Base-by-base conservation (phyloP, 805 yeast genomes). In the Kuraishia cidri region DNA sequence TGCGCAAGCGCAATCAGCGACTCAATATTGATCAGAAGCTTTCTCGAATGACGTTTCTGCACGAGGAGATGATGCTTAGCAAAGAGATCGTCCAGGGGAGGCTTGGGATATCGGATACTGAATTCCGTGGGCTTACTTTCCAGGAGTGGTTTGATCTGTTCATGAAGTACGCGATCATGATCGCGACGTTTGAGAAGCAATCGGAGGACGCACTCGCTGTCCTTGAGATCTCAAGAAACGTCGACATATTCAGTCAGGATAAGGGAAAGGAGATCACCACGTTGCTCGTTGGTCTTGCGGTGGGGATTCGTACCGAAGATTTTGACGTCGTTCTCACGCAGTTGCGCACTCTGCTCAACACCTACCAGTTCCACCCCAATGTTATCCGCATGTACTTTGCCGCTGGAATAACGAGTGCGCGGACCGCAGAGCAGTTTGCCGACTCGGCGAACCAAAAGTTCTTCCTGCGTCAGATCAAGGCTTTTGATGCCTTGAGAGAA, bases 391-490 rank as follows among this genome's bases (percentile, higher is more conserved):
- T 85, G 16, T 85, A 86, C 50, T 54, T 81, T 48, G 72, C 80
- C 29, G 66, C 81, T 29, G 73, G 82, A 37, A 60, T 79, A 1
- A 66, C 81, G 0, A 87, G 90, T 0, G 60, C 63, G 19, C 59
- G 58, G 5, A 71, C 82, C 1, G 58, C 72, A 45, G 79, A 74
- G 10, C 64, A 71, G 12, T 74, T 80, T 47, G 78, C 84, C 31
- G 78, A 81, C 30, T 76, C 85, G 23, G 83, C 85, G 39, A 90
- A 85, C 48, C 97, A 90, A 46, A 92, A 92, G 52, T 90, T 77
- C 50, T 78, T 90, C 40, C 59, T 92, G 38, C 74, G 98, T 43
- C 97, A 88, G 45, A 64, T 90, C 41, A 92, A 90, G 50, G 94
- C 95, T 0, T 77, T 73, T 50, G 98, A 92, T 51, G 72, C 92